Evolutionary conservation across 2,329 filamentous ascomycete species (phyloP).

Genomic region (Colletotrichum neosansevieriae): DNA sequence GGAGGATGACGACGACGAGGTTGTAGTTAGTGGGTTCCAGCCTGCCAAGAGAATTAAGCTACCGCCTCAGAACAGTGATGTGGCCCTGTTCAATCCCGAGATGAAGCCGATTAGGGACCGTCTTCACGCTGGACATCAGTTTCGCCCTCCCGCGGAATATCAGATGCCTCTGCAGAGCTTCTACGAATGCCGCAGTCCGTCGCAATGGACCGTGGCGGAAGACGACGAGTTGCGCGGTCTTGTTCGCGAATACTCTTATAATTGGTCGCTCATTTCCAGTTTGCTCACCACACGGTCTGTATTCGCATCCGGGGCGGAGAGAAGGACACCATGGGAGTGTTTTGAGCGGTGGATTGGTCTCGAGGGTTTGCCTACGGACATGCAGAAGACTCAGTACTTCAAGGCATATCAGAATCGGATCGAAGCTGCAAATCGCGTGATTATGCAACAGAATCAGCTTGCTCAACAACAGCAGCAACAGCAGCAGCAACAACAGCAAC

Average conservation of each 20-base stretch:
- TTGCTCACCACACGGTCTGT: conserved; percentile 80
- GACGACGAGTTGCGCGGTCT: conserved; percentile 89
- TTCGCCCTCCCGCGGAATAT: conserved; percentile 91
- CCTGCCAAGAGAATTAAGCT: conserved; percentile 56
- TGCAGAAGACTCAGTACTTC: conserved; percentile 97
- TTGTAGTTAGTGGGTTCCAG: conserved; percentile 51
- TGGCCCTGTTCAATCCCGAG: conserved; percentile 89
- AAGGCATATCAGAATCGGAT: conserved; percentile 75
- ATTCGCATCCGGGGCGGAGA: conserved; percentile 87
- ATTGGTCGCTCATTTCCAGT: conserved; percentile 94
- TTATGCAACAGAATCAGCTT: conserved; percentile 65
- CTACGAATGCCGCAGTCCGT: conserved; percentile 87
- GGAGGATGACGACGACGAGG: conserved; percentile 67
- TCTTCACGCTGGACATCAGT: conserved; percentile 90
- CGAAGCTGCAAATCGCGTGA: conserved; percentile 68
- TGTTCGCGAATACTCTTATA: conserved; percentile 94
- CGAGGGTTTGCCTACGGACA: conserved; percentile 90
- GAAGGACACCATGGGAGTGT: conserved; percentile 97
- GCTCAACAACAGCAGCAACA: conserved; percentile 63
- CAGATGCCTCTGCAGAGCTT: conserved; percentile 91
- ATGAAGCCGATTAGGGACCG: conserved; percentile 91
- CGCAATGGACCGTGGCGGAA: conserved; percentile 91
- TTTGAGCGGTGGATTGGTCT: conserved; percentile 96
- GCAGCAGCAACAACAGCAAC: conserved; percentile 61
- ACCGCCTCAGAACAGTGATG: conserved; percentile 77